A percentile compares a stretch with the other conserved stretches of the same genome.
Evolutionary conservation across 2,329 filamentous ascomycete genomes (phyloP).

Genomic region (Sclerotinia sclerotiorum): DNA sequence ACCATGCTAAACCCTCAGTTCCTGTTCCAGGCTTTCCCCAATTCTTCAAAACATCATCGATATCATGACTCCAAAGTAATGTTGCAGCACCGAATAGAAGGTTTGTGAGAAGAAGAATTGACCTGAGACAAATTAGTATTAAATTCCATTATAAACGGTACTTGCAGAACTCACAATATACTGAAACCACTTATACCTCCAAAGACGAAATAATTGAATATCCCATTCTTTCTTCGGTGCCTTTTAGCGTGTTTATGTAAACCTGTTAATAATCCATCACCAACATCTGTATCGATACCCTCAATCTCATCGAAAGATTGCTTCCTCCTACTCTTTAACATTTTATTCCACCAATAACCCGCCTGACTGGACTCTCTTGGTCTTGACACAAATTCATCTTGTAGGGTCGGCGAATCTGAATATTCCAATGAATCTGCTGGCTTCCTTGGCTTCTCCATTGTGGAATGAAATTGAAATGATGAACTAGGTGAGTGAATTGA

Average conservation of each 20-base stretch:
- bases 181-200: constrained; percentile 42
- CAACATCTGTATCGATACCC: constrained; percentile 2
- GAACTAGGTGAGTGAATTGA: not conserved
- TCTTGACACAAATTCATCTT: constrained; percentile 24
- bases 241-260: constrained; percentile 15
- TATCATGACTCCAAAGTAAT: constrained; percentile 37
- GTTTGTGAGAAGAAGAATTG: constrained; percentile 41
- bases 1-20: constrained; percentile 46
- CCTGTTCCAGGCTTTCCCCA: constrained; percentile 44
- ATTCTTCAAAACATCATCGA: constrained; percentile 39
- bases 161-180: constrained; percentile 41
- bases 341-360: constrained; percentile 22
- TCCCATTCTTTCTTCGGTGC: constrained; percentile 29
- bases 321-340: constrained; percentile 15
- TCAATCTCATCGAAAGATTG: constrained; percentile 11
- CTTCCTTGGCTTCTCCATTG: constrained; percentile 10
- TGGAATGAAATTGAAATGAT: not conserved
- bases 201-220: constrained; percentile 40
- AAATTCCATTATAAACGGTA: not conserved
- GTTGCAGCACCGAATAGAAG: constrained; percentile 40
- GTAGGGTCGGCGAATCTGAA: constrained; percentile 23
- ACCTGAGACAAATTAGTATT: constrained; percentile 32
- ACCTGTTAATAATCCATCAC: constrained; percentile 24
- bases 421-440: constrained; percentile 21
- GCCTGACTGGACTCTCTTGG: constrained; percentile 21